These are phyloP conservation scores for Tuber melanosporum DNA, from an alignment of 495 filamentous ascomycete genomes.

Conservation along the genomic window DNA sequence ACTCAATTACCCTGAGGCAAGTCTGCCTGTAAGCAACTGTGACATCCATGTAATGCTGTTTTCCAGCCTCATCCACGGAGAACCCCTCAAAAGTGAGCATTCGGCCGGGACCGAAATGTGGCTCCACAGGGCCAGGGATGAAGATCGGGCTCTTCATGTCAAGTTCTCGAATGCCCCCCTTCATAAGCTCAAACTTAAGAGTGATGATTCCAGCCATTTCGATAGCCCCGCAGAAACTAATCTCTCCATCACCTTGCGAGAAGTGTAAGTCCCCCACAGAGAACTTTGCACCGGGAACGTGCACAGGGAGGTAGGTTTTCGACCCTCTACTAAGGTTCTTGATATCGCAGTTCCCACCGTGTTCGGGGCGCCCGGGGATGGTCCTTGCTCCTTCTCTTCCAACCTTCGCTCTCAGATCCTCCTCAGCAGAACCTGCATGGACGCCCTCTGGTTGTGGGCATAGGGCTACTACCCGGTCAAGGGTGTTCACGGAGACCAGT, in stretches of 20 bases:
- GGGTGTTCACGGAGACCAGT: slow-evolving; percentile 58
- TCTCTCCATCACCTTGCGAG: slow-evolving; percentile 86
- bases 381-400: slow-evolving; percentile 82
- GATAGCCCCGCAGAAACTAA: slow-evolving; percentile 92
- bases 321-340: slow-evolving; percentile 82
- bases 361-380: slow-evolving; percentile 68
- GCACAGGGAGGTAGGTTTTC: slow-evolving; percentile 83
- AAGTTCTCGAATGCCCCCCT: slow-evolving; percentile 68
- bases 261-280: slow-evolving; percentile 90
- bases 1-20: slow-evolving; percentile 74
- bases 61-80: slow-evolving; percentile 81
- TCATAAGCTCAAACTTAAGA: slow-evolving; percentile 82
- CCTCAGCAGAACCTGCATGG: slow-evolving; percentile 63
- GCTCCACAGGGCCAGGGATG: slow-evolving; percentile 84
- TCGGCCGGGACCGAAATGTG: slow-evolving; percentile 77
- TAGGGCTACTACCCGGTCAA: slow-evolving; percentile 69
- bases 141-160: slow-evolving; percentile 84
- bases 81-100: slow-evolving; percentile 94
- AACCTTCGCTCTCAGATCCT: slow-evolving; percentile 62
- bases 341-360: slow-evolving; percentile 65
- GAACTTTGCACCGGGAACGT: slow-evolving; percentile 83
- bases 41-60: slow-evolving; percentile 90
- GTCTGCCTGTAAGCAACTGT: slow-evolving; percentile 90
- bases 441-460: slow-evolving; percentile 65
- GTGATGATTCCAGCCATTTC: slow-evolving; percentile 95